phyloP scores from a whole-genome alignment of 805 yeast species.

The Cephaloascus fragrans region DNA sequence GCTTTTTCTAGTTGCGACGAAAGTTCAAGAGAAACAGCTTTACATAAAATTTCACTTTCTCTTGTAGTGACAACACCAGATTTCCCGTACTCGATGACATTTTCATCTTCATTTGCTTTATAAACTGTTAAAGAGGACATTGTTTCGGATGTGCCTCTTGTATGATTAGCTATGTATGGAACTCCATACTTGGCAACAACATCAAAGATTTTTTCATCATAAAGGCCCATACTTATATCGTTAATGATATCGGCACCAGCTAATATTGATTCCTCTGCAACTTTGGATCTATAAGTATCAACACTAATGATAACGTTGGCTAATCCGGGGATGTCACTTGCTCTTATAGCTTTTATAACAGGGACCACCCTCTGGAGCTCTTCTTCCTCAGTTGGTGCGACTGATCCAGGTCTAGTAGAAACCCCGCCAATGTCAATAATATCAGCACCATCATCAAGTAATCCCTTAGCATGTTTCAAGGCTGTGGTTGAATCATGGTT shows the following conservation, averaged over 20 bases:
- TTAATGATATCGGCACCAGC: conserved; percentile 89
- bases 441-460: conserved; percentile 53
- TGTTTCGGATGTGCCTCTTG: conserved; percentile 70
- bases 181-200: conserved; percentile 64
- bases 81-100: conserved; percentile 23
- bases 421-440: conserved; percentile 92
- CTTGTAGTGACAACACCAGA: conserved; percentile 13
- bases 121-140: conserved; percentile 60
- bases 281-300: conserved; percentile 78
- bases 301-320: conserved; percentile 52
- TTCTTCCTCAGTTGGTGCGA: conserved; percentile 48
- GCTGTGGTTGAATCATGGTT: conserved; percentile 27
- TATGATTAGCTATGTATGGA: conserved; percentile 76
- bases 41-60: conserved; percentile 13
- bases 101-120: conserved; percentile 23
- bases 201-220: conserved; percentile 56
- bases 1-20: conserved; percentile 47
- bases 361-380: conserved; percentile 70
- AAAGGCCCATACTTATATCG: conserved; percentile 76
- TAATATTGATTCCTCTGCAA: conserved; percentile 57
- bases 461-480: conserved; percentile 31
- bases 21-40: conserved; percentile 60
- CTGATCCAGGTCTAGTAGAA: conserved; percentile 82
- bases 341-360: conserved; percentile 51
- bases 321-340: conserved; percentile 20